Conservation (phyloP, 163 green algal species). For the Chlamydomonas reinhardtii region DNA sequence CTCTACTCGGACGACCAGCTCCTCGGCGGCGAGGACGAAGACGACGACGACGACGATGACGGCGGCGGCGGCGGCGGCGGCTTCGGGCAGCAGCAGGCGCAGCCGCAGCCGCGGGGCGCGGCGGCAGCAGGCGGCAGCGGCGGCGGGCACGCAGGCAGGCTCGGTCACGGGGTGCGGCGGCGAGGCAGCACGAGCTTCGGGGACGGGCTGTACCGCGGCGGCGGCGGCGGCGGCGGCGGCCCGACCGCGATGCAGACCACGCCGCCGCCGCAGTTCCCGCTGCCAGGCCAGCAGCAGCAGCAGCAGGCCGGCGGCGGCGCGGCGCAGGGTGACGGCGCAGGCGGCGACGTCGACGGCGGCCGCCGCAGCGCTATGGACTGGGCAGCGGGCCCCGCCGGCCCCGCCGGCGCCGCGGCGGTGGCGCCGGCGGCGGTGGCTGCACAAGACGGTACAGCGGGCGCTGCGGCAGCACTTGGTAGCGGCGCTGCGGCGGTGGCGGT, state of each 20-base stretch:
- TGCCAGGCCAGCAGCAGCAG: neutral
- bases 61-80: no score
- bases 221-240: neutral
- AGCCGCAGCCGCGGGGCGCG: no score
- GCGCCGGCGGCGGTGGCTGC: neutral
- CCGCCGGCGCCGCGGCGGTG: neutral
- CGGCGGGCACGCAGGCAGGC: neutral
- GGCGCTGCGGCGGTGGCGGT: neutral
- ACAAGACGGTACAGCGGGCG: no score
- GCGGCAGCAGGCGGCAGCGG: neutral
- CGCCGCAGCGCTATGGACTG: slow-evolving; percentile 45
- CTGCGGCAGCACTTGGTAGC: neutral
- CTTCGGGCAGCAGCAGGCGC: neutral
- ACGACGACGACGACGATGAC: neutral
- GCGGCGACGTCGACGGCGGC: neutral
- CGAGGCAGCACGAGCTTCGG: neutral
- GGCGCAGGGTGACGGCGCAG: neutral
- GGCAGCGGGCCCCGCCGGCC: neutral
- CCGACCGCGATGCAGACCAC: slow-evolving; percentile 41
- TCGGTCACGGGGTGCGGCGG: no score
- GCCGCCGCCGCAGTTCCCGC: slow-evolving; percentile 1
- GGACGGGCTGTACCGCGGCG: neutral
- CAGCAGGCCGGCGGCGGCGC: neutral
- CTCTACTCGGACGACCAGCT: slow-evolving; percentile 52
- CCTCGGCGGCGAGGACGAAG: slow-evolving; percentile 17